Base-by-base conservation (phyloP, 2,329 filamentous ascomycete species). In the Sporothrix euskadiensis region DNA sequence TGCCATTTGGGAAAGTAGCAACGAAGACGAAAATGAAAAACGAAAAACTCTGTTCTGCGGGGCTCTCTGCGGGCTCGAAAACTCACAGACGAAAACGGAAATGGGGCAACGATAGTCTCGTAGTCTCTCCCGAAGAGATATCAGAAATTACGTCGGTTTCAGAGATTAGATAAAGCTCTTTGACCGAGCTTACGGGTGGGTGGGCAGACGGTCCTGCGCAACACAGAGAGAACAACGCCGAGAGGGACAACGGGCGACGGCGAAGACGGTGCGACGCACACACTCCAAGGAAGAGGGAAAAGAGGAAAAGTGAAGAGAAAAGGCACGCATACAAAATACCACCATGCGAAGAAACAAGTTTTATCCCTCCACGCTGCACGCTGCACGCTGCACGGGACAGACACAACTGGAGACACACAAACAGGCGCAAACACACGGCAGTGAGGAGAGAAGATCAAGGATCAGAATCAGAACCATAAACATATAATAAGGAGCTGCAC, bases 111-210 rank as follows among this genome's bases (percentile, higher is more conserved):
- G 41, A 44, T 44, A 44, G 35, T 35, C 35, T 35, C 35, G 3
- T 35, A 35, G 35, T 35, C 41, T 12, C 41, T 14, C 1, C 6
- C 41, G 41, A 9, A 54, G 52, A 54, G 35, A 65, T 65, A 65
- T 44, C 59, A 65, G 59, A 65, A 65, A 44, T 63, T 63, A 7
- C 35, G 19, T 22, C 59, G 59, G 19, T 14, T 44, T 6, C 9
- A 44, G 12, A 65, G 61, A 65, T 47, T 47, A 66, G 61, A 66
- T 66, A 66, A 47, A 47, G 61, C 61, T 66, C 30, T 4, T 19
- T n/a, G 35, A 22, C 35, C 59, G 35, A 63, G 59, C 30, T 61
- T 9, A 32, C 14, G 12, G 56, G 56, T 57, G n/a, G 54, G 54
- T 57, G 26, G 56, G 26, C 26, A 30, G 26, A n/a, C 22, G 12